Evolutionary conservation across 148 eudicot species (phyloP).

Genomic region (Silene conica): DNA sequence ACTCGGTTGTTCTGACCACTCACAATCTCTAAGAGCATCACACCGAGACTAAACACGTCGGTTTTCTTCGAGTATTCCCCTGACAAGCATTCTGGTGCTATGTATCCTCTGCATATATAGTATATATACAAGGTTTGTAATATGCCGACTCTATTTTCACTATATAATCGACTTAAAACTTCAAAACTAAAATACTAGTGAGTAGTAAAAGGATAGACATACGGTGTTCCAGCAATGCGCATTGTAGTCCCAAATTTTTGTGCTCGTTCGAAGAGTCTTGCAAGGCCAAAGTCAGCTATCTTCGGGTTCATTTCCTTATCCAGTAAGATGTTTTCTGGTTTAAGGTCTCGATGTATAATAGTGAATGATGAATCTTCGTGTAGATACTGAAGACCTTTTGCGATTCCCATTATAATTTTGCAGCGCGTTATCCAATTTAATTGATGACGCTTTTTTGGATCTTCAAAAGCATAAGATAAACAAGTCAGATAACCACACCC

Average conservation of each 20-base stretch:
- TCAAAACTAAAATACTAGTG: not conserved
- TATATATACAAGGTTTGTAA: too few relatives aligned
- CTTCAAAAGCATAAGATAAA: not conserved
- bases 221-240: slow-evolving; percentile 23
- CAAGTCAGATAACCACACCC: not conserved
- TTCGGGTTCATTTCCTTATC: slow-evolving; percentile 48
- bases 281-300: slow-evolving; percentile 74
- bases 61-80: slow-evolving; percentile 40
- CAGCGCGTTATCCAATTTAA: slow-evolving; percentile 24
- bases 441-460: slow-evolving; percentile 5
- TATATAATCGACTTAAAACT: too few relatives aligned
- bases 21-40: slow-evolving; percentile 24
- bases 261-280: slow-evolving; percentile 47
- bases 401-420: slow-evolving; percentile 26
- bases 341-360: slow-evolving; percentile 42
- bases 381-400: slow-evolving; percentile 33
- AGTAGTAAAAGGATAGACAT: not conserved
- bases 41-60: slow-evolving; percentile 45
- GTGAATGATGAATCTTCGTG: slow-evolving; percentile 30
- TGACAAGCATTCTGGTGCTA: slow-evolving; percentile 26
- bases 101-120: slow-evolving; percentile 23
- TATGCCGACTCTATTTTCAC: too few relatives aligned
- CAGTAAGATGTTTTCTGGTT: slow-evolving; percentile 58
- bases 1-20: slow-evolving; percentile 22
- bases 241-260: slow-evolving; percentile 57